Base-by-base conservation (phyloP, 2,329 filamentous ascomycete species). In the Trichoderma atrobrunneum region DNA sequence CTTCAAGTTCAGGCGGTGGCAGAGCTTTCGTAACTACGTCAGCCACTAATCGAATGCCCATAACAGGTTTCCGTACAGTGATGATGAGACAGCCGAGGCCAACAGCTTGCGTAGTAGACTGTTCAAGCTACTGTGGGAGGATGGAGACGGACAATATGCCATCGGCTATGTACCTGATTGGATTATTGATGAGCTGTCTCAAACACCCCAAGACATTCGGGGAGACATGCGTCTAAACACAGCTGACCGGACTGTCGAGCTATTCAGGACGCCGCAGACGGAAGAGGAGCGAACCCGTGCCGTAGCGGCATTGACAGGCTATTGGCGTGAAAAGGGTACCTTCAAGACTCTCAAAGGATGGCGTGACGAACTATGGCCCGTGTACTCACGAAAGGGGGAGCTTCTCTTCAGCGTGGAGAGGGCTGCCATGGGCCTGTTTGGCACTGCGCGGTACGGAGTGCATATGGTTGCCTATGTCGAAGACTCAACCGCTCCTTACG, bases 331-430 rank as follows among this genome's bases (percentile, higher is more conserved):
- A n/a, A 87, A 88, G n/a, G 84, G 87, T 7, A 89, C 88, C 1
- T 98, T 98, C 79, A 84, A 88, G 51, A 85, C 97, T 1, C 86
- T 98, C 18, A 84, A 85, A 21, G 92, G 92, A 72, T 97, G 94
- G 94, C 88, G 94, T 56, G 84, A 93, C 77, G 94, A 97, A 81
- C 82, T 90, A 18, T 97, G 94, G 84, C 91, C 93, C 0, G 89
- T 97, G 8, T 96, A 94, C 77, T 88, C 87, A 1, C 87, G 87
- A 16, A 87, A 87, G 36, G 85, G 87, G 39, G 85, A 89, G 73
- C 78, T 93, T 10, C 82, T 95, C 3, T 92, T 93, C 79, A 91
- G 88, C 79, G 89, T 95, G 79, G 94, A 97, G 80, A 87, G 94
- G n/a, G 86, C 88, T 18, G 93, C 92, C 7, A 88, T 89, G 71